phyloP scores from a whole-genome alignment of 176 grass and related monocot genomes.

The Bromus sterilis region DNA sequence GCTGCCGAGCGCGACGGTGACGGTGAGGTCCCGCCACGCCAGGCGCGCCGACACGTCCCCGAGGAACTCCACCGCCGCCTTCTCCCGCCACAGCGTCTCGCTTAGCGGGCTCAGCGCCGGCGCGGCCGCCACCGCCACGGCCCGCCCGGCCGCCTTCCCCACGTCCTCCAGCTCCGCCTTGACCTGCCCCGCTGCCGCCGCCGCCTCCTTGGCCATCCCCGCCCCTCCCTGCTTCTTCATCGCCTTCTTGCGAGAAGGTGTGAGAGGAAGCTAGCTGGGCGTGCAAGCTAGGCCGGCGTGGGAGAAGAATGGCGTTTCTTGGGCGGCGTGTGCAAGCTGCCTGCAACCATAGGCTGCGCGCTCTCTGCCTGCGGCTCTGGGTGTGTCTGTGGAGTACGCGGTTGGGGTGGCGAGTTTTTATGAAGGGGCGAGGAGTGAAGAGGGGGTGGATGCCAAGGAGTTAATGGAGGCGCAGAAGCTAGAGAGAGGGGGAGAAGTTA shows the following conservation, averaged over 20 bases:
- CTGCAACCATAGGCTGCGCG: neutral
- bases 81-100: constrained; percentile 92
- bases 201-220: constrained; percentile 12
- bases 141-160: constrained; percentile 26
- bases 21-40: constrained; percentile 87
- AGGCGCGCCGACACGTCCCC: constrained; percentile 87
- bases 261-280: neutral
- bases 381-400: neutral
- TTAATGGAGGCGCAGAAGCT: constrained; percentile 21
- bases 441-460: constrained; percentile 16
- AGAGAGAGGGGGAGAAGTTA: constrained; percentile 7
- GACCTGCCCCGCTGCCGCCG: constrained; percentile 37
- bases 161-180: constrained; percentile 56
- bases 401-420: constrained; percentile 33
- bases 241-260: neutral
- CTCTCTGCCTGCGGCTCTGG: neutral
- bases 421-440: constrained; percentile 13
- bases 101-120: constrained; percentile 78
- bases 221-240: constrained; percentile 23
- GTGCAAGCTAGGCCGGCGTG: constrained; percentile 3
- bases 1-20: constrained; percentile 55
- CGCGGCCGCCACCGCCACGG: constrained; percentile 7
- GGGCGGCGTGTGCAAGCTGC: neutral
- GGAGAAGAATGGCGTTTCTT: constrained; percentile 20
- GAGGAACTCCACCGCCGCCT: constrained; percentile 40